phyloP scores from a whole-genome alignment of 2,329 filamentous ascomycete genomes.

The Nemania serpens region DNA sequence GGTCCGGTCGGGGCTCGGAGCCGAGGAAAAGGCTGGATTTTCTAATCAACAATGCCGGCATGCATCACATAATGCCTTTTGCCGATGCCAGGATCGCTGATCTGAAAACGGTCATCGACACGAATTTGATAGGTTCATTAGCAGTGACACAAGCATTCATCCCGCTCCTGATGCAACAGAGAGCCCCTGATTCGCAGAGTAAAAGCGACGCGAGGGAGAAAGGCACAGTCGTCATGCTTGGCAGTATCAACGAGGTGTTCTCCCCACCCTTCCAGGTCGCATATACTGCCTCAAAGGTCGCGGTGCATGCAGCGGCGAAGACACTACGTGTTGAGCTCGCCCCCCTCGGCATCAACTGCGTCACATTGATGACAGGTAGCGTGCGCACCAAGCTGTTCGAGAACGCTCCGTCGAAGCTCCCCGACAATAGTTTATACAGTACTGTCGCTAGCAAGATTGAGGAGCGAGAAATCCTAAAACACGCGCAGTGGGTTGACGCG shows the following conservation, averaged over 20 bases:
- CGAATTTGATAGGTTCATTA: constrained; percentile 40
- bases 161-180: constrained; percentile 36
- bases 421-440: constrained; percentile 38
- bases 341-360: constrained; percentile 40
- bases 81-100: constrained; percentile 30
- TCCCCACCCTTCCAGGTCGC: constrained; percentile 38
- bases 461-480: constrained; percentile 35
- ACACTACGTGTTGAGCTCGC: constrained; percentile 41
- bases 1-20: neutral
- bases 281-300: constrained; percentile 42
- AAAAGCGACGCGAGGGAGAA: constrained; percentile 10
- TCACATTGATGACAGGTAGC: constrained; percentile 40
- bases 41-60: constrained; percentile 39
- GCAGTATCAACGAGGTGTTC: constrained; percentile 40
- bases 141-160: constrained; percentile 42
- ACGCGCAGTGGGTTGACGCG: constrained; percentile 32
- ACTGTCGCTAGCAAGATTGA: constrained; percentile 35
- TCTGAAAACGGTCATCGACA: constrained; percentile 31
- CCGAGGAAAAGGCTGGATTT: constrained; percentile 30
- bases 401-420: constrained; percentile 36
- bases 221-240: constrained; percentile 36
- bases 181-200: neutral
- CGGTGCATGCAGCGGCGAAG: constrained; percentile 32
- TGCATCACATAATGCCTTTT: constrained; percentile 34
- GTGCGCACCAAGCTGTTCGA: constrained; percentile 38